phyloP scores from a whole-genome alignment of 768 basidiomycete species.

The Sporobolomyces phaffii region DNA sequence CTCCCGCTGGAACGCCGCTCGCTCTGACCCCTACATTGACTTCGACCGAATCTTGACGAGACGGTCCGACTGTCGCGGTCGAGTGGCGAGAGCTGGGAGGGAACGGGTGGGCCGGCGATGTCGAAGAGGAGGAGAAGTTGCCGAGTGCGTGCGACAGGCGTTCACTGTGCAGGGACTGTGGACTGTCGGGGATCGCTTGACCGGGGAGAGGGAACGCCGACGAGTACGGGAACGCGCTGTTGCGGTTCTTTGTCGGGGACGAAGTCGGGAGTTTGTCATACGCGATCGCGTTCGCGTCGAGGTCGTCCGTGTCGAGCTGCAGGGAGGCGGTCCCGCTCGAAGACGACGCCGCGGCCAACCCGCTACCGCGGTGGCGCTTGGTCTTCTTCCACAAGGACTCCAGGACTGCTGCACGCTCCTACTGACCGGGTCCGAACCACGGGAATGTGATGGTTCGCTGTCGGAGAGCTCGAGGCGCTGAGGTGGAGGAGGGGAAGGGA shows the following conservation, averaged over 20 bases:
- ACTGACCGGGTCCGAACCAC: no score
- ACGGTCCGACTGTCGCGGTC: not conserved
- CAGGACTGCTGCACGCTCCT: constrained; percentile 3
- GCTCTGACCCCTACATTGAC: constrained; percentile 3
- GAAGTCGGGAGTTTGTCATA: constrained; percentile 33
- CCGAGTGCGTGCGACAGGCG: constrained; percentile 24
- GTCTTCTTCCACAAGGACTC: constrained; percentile 24
- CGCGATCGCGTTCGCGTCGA: constrained; percentile 8
- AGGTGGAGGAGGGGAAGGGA: no score
- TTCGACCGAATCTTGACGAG: not conserved
- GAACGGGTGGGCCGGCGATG: not conserved
- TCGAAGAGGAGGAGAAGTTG: not conserved
- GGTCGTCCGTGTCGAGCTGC: constrained; percentile 5
- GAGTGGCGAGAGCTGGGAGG: not conserved
- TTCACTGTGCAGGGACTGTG: not conserved
- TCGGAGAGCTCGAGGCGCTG: not conserved
- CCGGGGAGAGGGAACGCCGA: constrained; percentile 17
- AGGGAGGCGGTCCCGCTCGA: not conserved
- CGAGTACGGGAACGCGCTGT: constrained; percentile 26
- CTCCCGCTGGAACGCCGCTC: not conserved
- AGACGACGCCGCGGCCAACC: not conserved
- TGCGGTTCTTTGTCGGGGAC: constrained; percentile 14
- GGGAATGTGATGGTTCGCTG: not conserved
- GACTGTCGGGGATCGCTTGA: not conserved
- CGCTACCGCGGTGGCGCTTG: constrained; percentile 14